These are phyloP conservation scores for Sporothrix curviconia DNA, from an alignment of 2,329 filamentous ascomycete genomes.

Conservation along the genomic window DNA sequence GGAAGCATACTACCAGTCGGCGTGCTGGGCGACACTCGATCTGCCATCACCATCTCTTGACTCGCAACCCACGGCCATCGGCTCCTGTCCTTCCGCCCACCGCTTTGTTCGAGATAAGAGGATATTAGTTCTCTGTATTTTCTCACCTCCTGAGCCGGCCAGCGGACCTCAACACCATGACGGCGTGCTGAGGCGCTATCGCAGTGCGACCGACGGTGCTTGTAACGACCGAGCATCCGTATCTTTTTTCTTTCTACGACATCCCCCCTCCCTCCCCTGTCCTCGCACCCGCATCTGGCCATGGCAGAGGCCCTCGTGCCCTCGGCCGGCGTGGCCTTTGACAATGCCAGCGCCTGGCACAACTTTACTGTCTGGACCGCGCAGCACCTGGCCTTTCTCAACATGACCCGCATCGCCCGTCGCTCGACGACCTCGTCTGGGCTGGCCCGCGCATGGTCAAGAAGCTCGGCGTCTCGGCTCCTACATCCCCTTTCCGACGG, in stretches of 20 bases:
- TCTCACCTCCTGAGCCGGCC: not conserved
- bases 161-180: not conserved
- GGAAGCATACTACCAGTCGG: not conserved
- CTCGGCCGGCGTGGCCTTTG: conserved; percentile 25
- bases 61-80: not conserved
- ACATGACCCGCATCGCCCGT: conserved; percentile 53
- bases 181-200: conserved; percentile 8
- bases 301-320: conserved; percentile 23
- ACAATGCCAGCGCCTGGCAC: conserved; percentile 42
- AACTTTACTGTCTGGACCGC: conserved; percentile 50
- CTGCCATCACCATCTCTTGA: not conserved
- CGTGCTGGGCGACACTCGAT: not conserved
- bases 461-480: conserved; percentile 61
- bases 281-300: not conserved
- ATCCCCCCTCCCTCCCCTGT: not conserved
- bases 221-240: not conserved
- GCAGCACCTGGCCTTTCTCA: conserved; percentile 36
- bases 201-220: conserved; percentile 1
- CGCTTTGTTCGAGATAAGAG: not conserved
- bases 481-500: conserved; percentile 55
- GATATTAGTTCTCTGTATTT: too few relatives aligned
- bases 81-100: not conserved
- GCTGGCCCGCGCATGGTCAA: conserved; percentile 64
- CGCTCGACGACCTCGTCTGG: conserved; percentile 61
- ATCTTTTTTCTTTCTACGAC: not conserved